Conservation (phyloP, 768 basidiomycete genomes). For the Mycena kentingensis region DNA sequence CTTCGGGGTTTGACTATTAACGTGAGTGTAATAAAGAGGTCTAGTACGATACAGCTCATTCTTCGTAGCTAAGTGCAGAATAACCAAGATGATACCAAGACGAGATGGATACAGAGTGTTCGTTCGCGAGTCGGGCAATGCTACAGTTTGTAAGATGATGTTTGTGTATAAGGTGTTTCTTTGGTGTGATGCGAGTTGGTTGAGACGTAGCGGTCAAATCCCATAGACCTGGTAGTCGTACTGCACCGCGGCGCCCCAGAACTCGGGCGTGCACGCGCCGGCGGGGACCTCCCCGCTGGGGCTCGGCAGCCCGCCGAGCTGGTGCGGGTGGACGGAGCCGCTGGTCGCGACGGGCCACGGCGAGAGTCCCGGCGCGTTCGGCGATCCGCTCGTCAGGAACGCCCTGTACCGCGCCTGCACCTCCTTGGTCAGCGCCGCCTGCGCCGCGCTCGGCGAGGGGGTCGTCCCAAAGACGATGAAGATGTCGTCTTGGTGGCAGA, state of each 20-base stretch:
- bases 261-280: conserved; percentile 63
- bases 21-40: too few relatives aligned
- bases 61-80: too few relatives aligned
- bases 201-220: conserved; percentile 32
- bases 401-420: conserved; percentile 69
- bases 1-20: too few relatives aligned
- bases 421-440: conserved; percentile 61
- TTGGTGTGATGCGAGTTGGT: not conserved
- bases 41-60: too few relatives aligned
- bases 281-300: conserved; percentile 44
- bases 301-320: conserved; percentile 53
- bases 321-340: conserved; percentile 55
- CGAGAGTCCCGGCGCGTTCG: conserved; percentile 53
- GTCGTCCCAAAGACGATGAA: conserved; percentile 71
- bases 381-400: conserved; percentile 63
- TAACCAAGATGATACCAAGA: too few relatives aligned
- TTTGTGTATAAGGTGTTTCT: too few relatives aligned
- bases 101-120: too few relatives aligned
- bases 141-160: too few relatives aligned
- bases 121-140: too few relatives aligned
- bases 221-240: conserved; percentile 75
- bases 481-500: conserved; percentile 86
- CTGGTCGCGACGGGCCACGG: conserved; percentile 58
- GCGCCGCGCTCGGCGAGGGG: conserved; percentile 53
- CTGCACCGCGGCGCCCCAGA: conserved; percentile 65